Evolutionary conservation across 208 protist species (phyloP).

Genomic region (Wallacemonas collosoma): DNA sequence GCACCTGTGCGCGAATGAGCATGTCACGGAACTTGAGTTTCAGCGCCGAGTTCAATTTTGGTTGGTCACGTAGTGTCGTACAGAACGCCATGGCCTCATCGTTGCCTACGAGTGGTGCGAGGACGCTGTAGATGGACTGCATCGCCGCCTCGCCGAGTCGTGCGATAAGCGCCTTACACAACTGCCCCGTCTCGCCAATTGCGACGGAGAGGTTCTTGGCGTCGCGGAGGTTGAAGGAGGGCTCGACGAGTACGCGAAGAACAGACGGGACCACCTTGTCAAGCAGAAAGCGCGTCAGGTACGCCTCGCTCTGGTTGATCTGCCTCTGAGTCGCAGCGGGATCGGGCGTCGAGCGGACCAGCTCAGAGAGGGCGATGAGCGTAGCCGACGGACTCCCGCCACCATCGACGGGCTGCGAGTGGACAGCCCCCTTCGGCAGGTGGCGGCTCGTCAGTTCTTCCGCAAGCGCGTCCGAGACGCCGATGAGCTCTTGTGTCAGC

Average conservation of each 20-base stretch:
- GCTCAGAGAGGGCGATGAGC: background rate
- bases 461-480: conserved; percentile 7
- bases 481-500: conserved; percentile 39
- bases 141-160: conserved; percentile 43
- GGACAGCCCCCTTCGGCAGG: background rate
- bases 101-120: conserved; percentile 23
- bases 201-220: conserved; percentile 64
- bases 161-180: conserved; percentile 32
- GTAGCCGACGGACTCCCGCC: background rate
- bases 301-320: background rate
- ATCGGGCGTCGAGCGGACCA: background rate
- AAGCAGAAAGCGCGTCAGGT: conserved; percentile 22
- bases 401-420: background rate
- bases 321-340: conserved; percentile 1
- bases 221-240: conserved; percentile 64
- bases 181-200: conserved; percentile 49
- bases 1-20: conserved; percentile 34
- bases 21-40: conserved; percentile 61
- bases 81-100: conserved; percentile 55
- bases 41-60: conserved; percentile 50
- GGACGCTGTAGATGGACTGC: conserved; percentile 49
- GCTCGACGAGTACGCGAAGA: conserved; percentile 20
- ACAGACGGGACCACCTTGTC: conserved; percentile 23
- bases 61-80: conserved; percentile 43
- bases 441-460: conserved; percentile 1